Conservation (phyloP, 768 basidiomycete genomes). For the Pisolithus marmoratus region DNA sequence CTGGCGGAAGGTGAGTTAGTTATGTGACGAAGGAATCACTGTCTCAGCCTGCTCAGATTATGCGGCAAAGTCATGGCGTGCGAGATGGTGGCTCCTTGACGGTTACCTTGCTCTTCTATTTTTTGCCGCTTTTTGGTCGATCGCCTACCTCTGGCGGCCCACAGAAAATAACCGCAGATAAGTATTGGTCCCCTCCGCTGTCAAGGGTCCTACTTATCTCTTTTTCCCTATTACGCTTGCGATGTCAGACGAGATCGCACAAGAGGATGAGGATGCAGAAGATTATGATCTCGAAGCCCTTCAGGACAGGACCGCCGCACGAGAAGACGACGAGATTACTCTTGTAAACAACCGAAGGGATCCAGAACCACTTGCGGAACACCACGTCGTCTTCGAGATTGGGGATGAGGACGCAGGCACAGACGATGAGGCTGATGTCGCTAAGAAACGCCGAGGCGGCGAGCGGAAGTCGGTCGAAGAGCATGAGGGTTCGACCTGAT, state of each 20-base stretch:
- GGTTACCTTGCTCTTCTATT: conserved; percentile 92
- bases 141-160: conserved; percentile 92
- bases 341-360: conserved; percentile 58
- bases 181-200: conserved; percentile 26
- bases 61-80: conserved; percentile 83
- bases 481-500: conserved; percentile 38
- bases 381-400: conserved; percentile 84
- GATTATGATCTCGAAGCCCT: conserved; percentile 85
- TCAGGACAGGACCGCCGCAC: conserved; percentile 44
- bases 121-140: conserved; percentile 68
- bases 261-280: conserved; percentile 91
- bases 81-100: conserved; percentile 95
- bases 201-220: conserved; percentile 13
- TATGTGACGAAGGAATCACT: conserved; percentile 5
- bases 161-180: conserved; percentile 85
- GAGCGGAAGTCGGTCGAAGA: conserved; percentile 42
- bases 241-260: conserved; percentile 95
- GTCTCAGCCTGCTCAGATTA: conserved; percentile 56
- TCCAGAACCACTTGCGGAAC: conserved; percentile 47
- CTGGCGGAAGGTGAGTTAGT: conserved; percentile 70
- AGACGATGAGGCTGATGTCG: conserved; percentile 55
- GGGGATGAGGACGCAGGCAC: conserved; percentile 73
- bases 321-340: conserved; percentile 63
- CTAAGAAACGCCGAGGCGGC: conserved; percentile 44
- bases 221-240: conserved; percentile 62